Percentiles rank a stretch among this genome's conserved stretches.
phyloP scores from a whole-genome alignment of 495 filamentous ascomycete species.

The Saxispiralis lemnorum region DNA sequence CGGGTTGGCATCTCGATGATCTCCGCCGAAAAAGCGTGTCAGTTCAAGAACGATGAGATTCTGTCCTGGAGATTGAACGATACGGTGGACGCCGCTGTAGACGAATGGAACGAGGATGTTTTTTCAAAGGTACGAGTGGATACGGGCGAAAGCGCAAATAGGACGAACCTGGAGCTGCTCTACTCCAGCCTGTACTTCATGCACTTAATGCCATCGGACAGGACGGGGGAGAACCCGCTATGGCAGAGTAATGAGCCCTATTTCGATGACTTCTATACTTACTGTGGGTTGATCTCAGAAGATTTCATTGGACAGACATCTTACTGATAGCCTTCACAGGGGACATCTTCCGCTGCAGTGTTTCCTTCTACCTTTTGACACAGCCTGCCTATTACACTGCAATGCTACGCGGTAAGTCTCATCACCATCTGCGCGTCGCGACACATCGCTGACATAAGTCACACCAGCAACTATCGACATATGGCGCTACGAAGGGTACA shows the following conservation, averaged over 20 bases:
- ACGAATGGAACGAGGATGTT: constrained; percentile 23
- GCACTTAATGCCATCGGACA: constrained; percentile 23
- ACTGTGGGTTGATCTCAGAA: too few species aligned
- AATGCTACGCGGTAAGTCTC: constrained; percentile 13
- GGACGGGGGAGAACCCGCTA: constrained; percentile 22
- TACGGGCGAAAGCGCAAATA: constrained; percentile 14
- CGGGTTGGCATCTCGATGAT: constrained; percentile 23
- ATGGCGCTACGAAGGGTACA: constrained; percentile 20
- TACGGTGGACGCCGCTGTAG: constrained; percentile 14
- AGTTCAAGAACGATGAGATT: constrained; percentile 21
- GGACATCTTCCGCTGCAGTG: constrained; percentile 23
- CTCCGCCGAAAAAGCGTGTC: constrained; percentile 21
- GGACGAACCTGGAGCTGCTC: constrained; percentile 18
- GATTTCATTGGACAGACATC: too few species aligned
- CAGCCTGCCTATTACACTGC: constrained; percentile 18
- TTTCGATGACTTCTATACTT: background rate
- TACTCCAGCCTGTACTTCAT: constrained; percentile 23
- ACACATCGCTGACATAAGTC: too few species aligned
- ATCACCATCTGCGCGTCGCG: too few species aligned
- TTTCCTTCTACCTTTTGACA: constrained; percentile 20
- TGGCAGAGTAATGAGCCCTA: constrained; percentile 22
- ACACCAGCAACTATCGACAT: constrained; percentile 19
- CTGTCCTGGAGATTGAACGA: constrained; percentile 17
- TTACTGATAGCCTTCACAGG: background rate
- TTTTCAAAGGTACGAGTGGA: constrained; percentile 22